A percentile compares a stretch with the other conserved stretches of the same genome.
Conservation (phyloP, 139 green algal genomes). For the Chlamydomonas sp. region DNA sequence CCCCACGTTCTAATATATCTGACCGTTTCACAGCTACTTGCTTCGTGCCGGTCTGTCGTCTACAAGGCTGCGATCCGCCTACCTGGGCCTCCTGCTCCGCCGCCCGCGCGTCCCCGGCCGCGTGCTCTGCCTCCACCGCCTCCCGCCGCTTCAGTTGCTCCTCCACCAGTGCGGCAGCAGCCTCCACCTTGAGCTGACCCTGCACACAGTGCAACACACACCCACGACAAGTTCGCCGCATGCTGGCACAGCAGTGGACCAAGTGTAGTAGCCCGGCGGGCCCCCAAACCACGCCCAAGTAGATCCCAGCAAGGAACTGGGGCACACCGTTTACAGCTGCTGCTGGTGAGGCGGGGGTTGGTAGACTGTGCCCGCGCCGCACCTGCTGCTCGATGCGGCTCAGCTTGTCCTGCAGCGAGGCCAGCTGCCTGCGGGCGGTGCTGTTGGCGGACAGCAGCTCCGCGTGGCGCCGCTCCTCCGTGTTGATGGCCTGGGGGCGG, state of each 20-base stretch:
- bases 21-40: too few species aligned
- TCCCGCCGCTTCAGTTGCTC: slow-evolving; percentile 81
- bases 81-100: slow-evolving; percentile 81
- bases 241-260: neutral
- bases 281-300: too few species aligned
- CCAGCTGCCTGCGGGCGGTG: slow-evolving; percentile 70
- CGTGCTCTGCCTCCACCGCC: slow-evolving; percentile 81
- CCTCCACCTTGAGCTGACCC: slow-evolving; percentile 76
- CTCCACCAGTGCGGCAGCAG: slow-evolving; percentile 76
- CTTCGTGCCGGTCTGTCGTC: too few species aligned
- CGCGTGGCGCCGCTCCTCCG: slow-evolving; percentile 60
- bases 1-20: too few species aligned
- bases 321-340: too few species aligned
- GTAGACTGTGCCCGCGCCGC: neutral
- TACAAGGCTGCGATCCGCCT: neutral
- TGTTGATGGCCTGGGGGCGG: slow-evolving; percentile 48
- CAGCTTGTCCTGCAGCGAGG: slow-evolving; percentile 68
- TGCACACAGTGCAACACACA: slow-evolving; percentile 33
- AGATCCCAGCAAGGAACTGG: too few species aligned
- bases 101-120: slow-evolving; percentile 66
- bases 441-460: slow-evolving; percentile 67
- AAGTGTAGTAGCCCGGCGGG: neutral
- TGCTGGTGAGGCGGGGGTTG: too few species aligned
- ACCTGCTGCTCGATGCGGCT: slow-evolving; percentile 78
- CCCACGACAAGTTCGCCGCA: too few species aligned